Conservation (phyloP, 345 rosid genomes). For the Conringia planisiliqua region DNA sequence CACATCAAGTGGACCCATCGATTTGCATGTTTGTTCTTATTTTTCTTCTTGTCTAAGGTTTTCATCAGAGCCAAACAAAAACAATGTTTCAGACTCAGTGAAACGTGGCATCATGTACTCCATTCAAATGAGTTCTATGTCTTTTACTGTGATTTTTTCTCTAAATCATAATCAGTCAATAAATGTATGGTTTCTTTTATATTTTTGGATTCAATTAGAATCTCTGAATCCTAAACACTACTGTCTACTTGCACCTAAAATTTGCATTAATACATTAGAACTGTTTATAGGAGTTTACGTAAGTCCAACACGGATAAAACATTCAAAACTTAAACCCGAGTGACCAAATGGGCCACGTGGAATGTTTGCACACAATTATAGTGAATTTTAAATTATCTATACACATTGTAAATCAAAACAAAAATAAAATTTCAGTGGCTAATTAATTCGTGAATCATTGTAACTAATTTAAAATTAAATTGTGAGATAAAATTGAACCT, state of each 20-base stretch:
- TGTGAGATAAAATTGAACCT: constrained; percentile 35
- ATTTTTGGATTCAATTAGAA: not conserved
- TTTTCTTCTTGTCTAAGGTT: constrained; percentile 30
- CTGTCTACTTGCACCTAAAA: too few species aligned
- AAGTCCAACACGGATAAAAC: too few species aligned
- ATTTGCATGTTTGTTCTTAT: not conserved
- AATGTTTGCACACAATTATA: too few species aligned
- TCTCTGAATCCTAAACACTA: not conserved
- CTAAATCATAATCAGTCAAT: not conserved
- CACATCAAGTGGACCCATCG: constrained; percentile 28
- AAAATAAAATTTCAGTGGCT: not conserved
- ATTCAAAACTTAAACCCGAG: too few species aligned
- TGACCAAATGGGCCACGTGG: too few species aligned
- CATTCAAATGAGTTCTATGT: not conserved
- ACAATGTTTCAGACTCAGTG: not conserved
- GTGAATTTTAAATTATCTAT: too few species aligned
- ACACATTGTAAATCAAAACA: not conserved
- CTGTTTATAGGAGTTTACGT: too few species aligned
- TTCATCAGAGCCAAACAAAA: not conserved
- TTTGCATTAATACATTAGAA: too few species aligned
- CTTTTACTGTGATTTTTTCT: not conserved
- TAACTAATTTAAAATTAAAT: not conserved
- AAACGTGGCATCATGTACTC: constrained; percentile 26
- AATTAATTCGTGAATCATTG: not conserved
- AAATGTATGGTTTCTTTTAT: not conserved